Conservation (phyloP, 2,329 filamentous ascomycete species). For the Cladorrhinum sp. region DNA sequence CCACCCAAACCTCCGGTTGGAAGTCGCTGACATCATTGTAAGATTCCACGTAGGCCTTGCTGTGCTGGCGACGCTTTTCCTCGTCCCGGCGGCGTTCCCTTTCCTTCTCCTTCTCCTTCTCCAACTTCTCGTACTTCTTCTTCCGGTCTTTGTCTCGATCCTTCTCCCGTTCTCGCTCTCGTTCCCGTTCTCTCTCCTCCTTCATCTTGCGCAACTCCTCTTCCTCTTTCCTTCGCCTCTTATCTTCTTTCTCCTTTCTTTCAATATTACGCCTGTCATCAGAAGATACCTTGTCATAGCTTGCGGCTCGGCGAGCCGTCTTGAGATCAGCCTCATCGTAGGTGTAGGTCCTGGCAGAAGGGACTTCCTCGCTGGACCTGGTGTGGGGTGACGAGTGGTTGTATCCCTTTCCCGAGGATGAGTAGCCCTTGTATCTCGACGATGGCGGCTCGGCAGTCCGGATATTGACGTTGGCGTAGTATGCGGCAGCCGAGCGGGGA, state of each 20-base stretch:
- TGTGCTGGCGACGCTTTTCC: conserved; percentile 29
- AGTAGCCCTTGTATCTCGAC: conserved; percentile 36
- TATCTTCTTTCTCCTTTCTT: conserved; percentile 32
- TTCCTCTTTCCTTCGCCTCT: conserved; percentile 32
- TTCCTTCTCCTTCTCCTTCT: conserved; percentile 37
- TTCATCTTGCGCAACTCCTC: conserved; percentile 31
- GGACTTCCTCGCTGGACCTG: conserved; percentile 46
- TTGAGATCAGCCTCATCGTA: conserved; percentile 41
- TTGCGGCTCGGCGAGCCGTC: conserved; percentile 24
- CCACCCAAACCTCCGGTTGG: conserved; percentile 19
- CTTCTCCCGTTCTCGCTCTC: conserved; percentile 35
- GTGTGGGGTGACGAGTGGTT: conserved; percentile 37
- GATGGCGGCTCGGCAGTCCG: conserved; percentile 49
- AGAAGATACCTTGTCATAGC: conserved; percentile 40
- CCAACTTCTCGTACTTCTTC: conserved; percentile 29
- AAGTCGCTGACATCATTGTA: conserved; percentile 13
- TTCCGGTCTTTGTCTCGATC: conserved; percentile 32
- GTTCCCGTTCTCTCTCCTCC: conserved; percentile 33
- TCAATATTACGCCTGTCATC: conserved; percentile 37
- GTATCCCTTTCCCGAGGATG: conserved; percentile 35
- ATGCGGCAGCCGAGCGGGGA: conserved; percentile 39
- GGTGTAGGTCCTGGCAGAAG: conserved; percentile 32
- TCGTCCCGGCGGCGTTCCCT: conserved; percentile 29
- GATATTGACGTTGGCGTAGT: conserved; percentile 42
- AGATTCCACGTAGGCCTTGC: conserved; percentile 29